Evolutionary conservation across 106 monocot species (phyloP).

Genomic region (Allium cepa): DNA sequence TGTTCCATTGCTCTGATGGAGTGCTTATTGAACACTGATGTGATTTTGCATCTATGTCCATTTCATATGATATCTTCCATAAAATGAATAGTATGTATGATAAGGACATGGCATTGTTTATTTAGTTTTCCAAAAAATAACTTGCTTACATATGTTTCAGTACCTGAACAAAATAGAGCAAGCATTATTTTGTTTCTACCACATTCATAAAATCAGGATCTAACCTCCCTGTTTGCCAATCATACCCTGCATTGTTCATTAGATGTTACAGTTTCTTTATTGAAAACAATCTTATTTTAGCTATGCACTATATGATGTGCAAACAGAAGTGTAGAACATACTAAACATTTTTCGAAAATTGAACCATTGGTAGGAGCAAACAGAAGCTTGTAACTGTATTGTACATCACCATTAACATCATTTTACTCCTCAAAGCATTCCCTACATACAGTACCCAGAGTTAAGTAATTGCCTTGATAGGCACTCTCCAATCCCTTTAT

Average conservation of each 20-base stretch:
- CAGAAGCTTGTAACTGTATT: slow-evolving; percentile 47
- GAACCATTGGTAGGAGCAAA: slow-evolving; percentile 86
- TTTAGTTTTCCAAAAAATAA: neutral
- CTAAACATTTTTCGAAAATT: slow-evolving; percentile 75
- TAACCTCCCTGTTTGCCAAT: slow-evolving; percentile 50
- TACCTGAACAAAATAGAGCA: slow-evolving; percentile 63
- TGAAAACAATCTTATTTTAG: too few relatives aligned
- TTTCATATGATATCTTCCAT: slow-evolving; percentile 42
- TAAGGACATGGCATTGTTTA: neutral
- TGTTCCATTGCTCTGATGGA: slow-evolving; percentile 33
- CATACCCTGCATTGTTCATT: slow-evolving; percentile 39
- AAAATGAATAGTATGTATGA: neutral
- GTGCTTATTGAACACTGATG: slow-evolving; percentile 13
- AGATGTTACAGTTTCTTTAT: neutral
- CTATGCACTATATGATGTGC: too few relatives aligned
- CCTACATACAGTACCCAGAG: slow-evolving; percentile 56
- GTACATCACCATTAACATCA: slow-evolving; percentile 9
- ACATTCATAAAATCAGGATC: slow-evolving; percentile 76
- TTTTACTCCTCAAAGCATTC: slow-evolving; percentile 57
- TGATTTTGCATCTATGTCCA: slow-evolving; percentile 28
- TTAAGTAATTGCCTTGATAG: slow-evolving; percentile 51
- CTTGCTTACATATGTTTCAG: too few relatives aligned
- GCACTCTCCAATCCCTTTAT: slow-evolving; percentile 47
- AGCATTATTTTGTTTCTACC: slow-evolving; percentile 20
- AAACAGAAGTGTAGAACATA: slow-evolving; percentile 8